Evolutionary conservation across 805 yeast genomes (phyloP), one percentile per base, ranked within the genome.

Genomic region (Nakazawaea populi): DNA sequence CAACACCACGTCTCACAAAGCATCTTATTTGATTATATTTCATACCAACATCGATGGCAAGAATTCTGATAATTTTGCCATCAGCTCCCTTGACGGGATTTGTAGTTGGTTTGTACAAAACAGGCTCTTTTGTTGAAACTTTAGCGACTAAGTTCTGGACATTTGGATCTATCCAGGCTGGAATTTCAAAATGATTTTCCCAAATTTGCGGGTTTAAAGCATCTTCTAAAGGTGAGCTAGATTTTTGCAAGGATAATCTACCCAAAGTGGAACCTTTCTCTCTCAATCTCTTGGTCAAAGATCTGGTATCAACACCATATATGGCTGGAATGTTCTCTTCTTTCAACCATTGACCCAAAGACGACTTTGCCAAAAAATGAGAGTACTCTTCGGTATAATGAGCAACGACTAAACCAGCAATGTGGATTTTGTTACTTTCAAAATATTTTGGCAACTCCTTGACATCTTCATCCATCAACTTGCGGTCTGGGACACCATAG

Each of bases 1-100:
- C 97, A 48, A 94, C 97, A 68, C 99, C 99, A 64, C 99, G 85
- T 66, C 83, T 82, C 53, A 94, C 89, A 58, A 94, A 92, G 70
- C 99, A 94, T 70, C 99, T 86, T 64, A 94, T 89, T 75, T 94
- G 99, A 73, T 94, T 94, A 75, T 76, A 92, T 73, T 94, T 94
- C 89, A 94, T 88, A 79, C 99, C 99, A 52, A 91, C 97, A 71
- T 94, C 99, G 56, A 94, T 76, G 27, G 97, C 96, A 38, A 94
- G 70, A 56, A 94, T 87, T 69, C 94, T 83, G 57, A 92, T 69
- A 42, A 83, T 74, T 63, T 86, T 83, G 47, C 97, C 97, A 65
- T 85, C 75, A 59, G 83, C 77, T 58, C 88, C 82, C 62, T 73
- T 77, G 60, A 67, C 62, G 53, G 77, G 73, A 31, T 80, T 70